Conservation (phyloP, 306 rosid species). For the Senna tora region DNA sequence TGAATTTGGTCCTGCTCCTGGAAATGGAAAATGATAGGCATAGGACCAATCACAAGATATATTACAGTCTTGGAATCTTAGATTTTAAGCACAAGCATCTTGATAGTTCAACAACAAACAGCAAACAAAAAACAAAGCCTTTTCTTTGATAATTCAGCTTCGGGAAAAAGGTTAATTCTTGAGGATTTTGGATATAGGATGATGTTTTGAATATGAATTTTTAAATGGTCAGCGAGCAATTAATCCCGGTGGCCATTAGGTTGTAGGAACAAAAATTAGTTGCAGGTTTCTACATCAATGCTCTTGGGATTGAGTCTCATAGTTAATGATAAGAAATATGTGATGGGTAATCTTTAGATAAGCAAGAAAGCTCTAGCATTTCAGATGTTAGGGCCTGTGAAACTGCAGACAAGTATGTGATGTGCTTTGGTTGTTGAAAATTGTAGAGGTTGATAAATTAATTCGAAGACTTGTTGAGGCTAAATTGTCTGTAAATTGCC, state of each 20-base stretch:
- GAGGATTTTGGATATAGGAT: neutral
- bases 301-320: neutral
- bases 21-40: neutral
- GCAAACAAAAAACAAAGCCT: too few relatives aligned
- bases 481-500: conserved; percentile 20
- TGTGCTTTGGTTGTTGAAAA: conserved; percentile 8
- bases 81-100: neutral
- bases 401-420: neutral
- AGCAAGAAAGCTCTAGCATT: neutral
- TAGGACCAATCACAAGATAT: neutral
- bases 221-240: neutral
- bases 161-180: neutral
- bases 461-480: conserved; percentile 12
- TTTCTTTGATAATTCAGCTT: neutral
- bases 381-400: neutral
- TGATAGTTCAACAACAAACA: neutral
- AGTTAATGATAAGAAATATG: neutral
- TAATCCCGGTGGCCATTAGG: neutral
- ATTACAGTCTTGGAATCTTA: neutral
- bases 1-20: neutral
- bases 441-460: neutral
- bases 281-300: neutral
- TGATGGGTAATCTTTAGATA: neutral
- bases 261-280: neutral
- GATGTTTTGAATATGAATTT: neutral